Base-by-base conservation (phyloP, 768 basidiomycete species). In the Boletus rubroflammeus region DNA sequence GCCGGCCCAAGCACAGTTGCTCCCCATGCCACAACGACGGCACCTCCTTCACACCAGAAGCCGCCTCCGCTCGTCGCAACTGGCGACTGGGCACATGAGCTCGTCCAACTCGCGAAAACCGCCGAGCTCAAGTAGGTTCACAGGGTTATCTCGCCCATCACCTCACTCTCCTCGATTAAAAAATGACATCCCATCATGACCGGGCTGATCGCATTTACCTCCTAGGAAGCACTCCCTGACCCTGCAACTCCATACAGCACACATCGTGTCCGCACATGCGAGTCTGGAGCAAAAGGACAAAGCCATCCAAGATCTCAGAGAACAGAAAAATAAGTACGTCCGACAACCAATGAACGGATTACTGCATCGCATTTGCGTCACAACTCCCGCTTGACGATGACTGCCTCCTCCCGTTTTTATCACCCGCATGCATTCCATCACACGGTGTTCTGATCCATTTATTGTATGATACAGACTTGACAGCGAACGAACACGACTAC, bases 71-170 rank as follows among this genome's bases (percentile, higher is more conserved):
- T 90, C 47, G 78, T 93, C 46, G 88, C 90, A 5, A 85, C 82
- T 19, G 90, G 89, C 9, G 89, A 92, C 69, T 93, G 90, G 90
- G 90, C 88, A 26, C 87, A 86, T 62, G 88, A 90, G 70, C 78
- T 93, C 40, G 86, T 93, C 31, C 88, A 92, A 49, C 78, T 93
- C 11, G 90, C 90, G 6, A 92, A 89, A 74, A 90, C 88, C 1
- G 90, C 90, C 9, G 90, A 93, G 67, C 78, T 93, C 64, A 93
- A 93, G 90, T 93, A 68, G 62, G 88, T 80, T 50, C 36, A 42
- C 46, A 15, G 36, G 13, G 42, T 42, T 23, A 31, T 57, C 32
- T 56, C 21, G 29, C 34, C 29, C 41, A 29, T 19, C 25, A 25
- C 36, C 39, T 32, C 47, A 38, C 19, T 46, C n/a, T 51, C 38